phyloP scores from a whole-genome alignment of 2,329 filamentous ascomycete species.

The Thielaviopsis musarum region DNA sequence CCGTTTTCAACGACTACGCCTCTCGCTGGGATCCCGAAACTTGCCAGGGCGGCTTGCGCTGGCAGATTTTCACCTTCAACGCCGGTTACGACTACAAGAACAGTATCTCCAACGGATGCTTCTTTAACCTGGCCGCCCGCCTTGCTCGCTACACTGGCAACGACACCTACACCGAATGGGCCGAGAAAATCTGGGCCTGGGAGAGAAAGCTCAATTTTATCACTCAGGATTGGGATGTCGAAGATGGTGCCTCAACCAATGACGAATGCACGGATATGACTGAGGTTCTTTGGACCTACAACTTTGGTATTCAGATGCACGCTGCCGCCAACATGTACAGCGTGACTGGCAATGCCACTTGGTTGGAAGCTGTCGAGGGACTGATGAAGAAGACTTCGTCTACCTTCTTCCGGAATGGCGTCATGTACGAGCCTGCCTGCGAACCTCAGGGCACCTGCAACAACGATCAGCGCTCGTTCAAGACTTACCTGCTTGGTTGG shows the following conservation, averaged over 20 bases:
- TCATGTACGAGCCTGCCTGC: conserved; percentile 52
- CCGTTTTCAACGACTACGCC: conserved; percentile 65
- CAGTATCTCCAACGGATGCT: conserved; percentile 50
- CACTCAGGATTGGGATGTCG: conserved; percentile 34
- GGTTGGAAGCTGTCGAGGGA: conserved; percentile 42
- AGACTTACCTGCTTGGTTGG: conserved; percentile 58
- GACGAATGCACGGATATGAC: conserved; percentile 31
- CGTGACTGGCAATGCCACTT: conserved; percentile 33
- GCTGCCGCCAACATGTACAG: conserved; percentile 46
- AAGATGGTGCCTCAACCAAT: conserved; percentile 28
- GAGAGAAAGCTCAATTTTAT: conserved; percentile 38
- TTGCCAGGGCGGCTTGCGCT: conserved; percentile 62
- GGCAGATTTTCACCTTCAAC: conserved; percentile 74
- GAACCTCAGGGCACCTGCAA: conserved; percentile 46
- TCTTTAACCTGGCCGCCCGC: conserved; percentile 53
- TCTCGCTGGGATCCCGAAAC: conserved; percentile 46
- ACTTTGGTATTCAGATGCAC: conserved; percentile 48
- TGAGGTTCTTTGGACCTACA: conserved; percentile 47
- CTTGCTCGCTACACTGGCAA: conserved; percentile 67
- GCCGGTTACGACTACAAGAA: conserved; percentile 55
- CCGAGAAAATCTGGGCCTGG: conserved; percentile 54
- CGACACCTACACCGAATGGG: conserved; percentile 62
- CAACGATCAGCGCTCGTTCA: conserved; percentile 57
- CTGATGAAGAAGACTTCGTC: conserved; percentile 32
- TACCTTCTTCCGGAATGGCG: conserved; percentile 35